Evolutionary conservation across 495 filamentous ascomycete genomes (phyloP), one percentile per base, ranked within the genome.

Genomic region (Glarea lozoyensis): DNA sequence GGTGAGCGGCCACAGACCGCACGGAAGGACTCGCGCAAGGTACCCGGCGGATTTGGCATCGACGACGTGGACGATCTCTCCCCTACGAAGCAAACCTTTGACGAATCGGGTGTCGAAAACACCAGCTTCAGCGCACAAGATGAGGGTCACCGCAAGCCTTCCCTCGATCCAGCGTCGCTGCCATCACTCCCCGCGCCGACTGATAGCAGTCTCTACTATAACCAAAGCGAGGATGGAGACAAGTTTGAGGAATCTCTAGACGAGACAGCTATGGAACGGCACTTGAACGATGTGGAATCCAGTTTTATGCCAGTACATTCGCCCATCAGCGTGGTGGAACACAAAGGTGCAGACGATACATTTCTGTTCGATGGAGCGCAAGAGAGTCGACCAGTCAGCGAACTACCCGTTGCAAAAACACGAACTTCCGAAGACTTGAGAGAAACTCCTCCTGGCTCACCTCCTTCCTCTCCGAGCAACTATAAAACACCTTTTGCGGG

Each of bases 231-330:
- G 10, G 23, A 50, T 45, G 50, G 32, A 31, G 54, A 60, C 18
- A 60, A 37, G 17, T 35, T 60, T 25, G 46, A 48, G 23, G 79
- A 79, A 51, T 66, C 67, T 2, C 71, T 81, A 48, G 75, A 81
- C 60, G 79, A 83, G 48, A 61, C 62, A 5, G 73, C 76, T 54
- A 75, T 85, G 76, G 68, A 71, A 39, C 68, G 67, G 42, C 82
- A 84, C 57, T 57, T 94, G 44, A 81, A 85, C 66, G 88, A 94
- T 55, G 76, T 92, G 45, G 88, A 95, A 58, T 93, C 87, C 6
- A 93, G 85, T 55, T 93, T 94, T 50, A 40, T 88, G 29, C 58
- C 52, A 32, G 62, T 53, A 23, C 56, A 53, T 38, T 66, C 67
- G 19, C 55, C 52, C 3, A 50, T 57, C 20, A 62, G 64, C 30